Evolutionary conservation across 768 basidiomycete genomes (phyloP).

Genomic region (Amanita phalloides): DNA sequence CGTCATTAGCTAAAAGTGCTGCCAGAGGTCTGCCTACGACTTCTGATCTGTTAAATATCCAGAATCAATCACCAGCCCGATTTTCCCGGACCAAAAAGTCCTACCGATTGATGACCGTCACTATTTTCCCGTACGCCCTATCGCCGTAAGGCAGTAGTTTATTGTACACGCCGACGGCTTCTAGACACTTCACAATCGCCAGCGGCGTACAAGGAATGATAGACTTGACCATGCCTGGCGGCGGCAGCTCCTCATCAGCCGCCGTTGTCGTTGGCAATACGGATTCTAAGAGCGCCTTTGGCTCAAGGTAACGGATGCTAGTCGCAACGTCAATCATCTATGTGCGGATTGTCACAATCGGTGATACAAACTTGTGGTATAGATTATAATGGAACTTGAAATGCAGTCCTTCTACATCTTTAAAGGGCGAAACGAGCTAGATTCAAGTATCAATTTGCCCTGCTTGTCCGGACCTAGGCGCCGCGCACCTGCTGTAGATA

Average conservation of each 20-base stretch:
- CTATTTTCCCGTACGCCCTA: conserved; percentile 83
- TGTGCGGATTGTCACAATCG: neutral
- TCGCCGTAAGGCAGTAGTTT: conserved; percentile 87
- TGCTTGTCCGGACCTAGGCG: neutral
- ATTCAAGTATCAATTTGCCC: neutral
- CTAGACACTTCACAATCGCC: conserved; percentile 92
- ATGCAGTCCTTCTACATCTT: conserved; percentile 96
- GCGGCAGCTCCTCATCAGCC: conserved; percentile 49
- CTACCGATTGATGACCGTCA: conserved; percentile 92
- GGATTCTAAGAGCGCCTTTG: conserved; percentile 50
- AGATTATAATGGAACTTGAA: conserved; percentile 93
- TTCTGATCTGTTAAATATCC: conserved; percentile 56
- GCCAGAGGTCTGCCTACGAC: conserved; percentile 97
- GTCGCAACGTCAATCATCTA: neutral
- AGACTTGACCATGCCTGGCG: conserved; percentile 85
- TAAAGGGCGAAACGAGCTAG: conserved; percentile 87
- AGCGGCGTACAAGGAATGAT: conserved; percentile 97
- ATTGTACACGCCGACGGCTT: conserved; percentile 90
- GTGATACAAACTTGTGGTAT: conserved; percentile 73
- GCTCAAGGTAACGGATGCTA: conserved; percentile 84
- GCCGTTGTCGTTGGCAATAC: conserved; percentile 28
- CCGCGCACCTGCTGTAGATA: conserved; percentile 81
- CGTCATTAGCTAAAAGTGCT: conserved; percentile 91
- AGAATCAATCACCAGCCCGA: neutral
- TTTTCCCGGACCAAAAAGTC: neutral